These are phyloP conservation scores for Gamsiella multidivaricata DNA, from an alignment of 192 early-diverging fungal species.

Conservation along the genomic window DNA sequence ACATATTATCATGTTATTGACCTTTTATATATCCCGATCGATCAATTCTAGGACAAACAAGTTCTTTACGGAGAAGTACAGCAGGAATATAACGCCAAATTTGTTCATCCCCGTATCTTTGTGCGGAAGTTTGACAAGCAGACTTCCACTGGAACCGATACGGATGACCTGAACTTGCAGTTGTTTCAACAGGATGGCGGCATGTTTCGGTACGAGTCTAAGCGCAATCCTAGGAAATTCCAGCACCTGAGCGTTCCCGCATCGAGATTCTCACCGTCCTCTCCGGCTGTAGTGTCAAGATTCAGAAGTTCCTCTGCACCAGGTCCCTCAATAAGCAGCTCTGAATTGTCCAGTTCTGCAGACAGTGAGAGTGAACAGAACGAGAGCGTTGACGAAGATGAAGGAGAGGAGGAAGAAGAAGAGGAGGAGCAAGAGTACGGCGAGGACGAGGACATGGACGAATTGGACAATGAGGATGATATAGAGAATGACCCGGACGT, in stretches of 20 bases:
- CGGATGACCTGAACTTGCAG: neutral
- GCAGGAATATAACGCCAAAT: slow-evolving; percentile 70
- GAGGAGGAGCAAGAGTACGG: slow-evolving; percentile 17
- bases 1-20: neutral
- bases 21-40: neutral
- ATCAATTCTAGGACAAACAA: slow-evolving; percentile 68
- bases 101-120: slow-evolving; percentile 72
- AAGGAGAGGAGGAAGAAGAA: slow-evolving; percentile 21
- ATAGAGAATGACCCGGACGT: slow-evolving; percentile 21
- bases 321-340: neutral
- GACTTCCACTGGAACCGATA: slow-evolving; percentile 37
- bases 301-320: neutral
- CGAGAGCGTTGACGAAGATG: neutral
- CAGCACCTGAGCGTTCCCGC: slow-evolving; percentile 17
- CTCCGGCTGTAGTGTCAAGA: neutral
- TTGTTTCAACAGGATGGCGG: neutral
- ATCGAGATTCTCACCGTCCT: neutral
- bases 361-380: neutral
- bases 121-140: slow-evolving; percentile 63
- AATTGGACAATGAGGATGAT: slow-evolving; percentile 7
- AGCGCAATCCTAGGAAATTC: slow-evolving; percentile 14
- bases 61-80: slow-evolving; percentile 66
- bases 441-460: slow-evolving; percentile 8
- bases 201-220: neutral
- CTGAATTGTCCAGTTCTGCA: neutral